A percentile compares a stretch with the other conserved stretches of the same genome.
Conservation (phyloP, 2,329 filamentous ascomycete species). For the Fusarium sp. region DNA sequence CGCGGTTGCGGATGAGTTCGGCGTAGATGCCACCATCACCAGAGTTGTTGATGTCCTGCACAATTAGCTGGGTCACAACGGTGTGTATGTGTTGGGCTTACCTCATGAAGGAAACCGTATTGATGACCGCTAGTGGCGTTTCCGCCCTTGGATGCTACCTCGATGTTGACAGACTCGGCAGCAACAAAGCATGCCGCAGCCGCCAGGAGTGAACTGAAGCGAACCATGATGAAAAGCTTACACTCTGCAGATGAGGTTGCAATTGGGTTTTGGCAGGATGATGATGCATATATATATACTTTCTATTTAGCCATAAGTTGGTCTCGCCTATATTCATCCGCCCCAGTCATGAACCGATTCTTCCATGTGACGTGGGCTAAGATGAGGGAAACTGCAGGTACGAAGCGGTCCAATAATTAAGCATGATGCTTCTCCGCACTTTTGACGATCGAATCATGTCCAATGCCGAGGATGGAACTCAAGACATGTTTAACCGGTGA, state of each 20-base stretch:
- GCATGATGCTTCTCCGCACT: conserved; percentile 27
- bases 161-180: conserved; percentile 50
- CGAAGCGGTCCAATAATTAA: conserved; percentile 33
- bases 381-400: neutral
- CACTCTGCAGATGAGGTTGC: conserved; percentile 1
- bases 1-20: conserved; percentile 76
- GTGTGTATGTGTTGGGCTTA: conserved; percentile 15
- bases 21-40: conserved; percentile 80
- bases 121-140: conserved; percentile 58
- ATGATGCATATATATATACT: conserved; percentile 9
- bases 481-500: conserved; percentile 18
- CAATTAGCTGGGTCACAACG: too few relatives aligned
- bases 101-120: conserved; percentile 60
- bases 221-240: conserved; percentile 27
- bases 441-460: conserved; percentile 18
- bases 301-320: neutral
- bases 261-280: neutral
- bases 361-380: conserved; percentile 1
- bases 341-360: neutral
- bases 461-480: conserved; percentile 12
- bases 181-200: conserved; percentile 27
- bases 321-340: neutral
- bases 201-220: conserved; percentile 32
- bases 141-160: conserved; percentile 52
- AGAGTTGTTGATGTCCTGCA: conserved; percentile 72